These are phyloP conservation scores for Ambrosiella beaveri DNA, from an alignment of 2,329 filamentous ascomycete genomes.

Conservation along the genomic window DNA sequence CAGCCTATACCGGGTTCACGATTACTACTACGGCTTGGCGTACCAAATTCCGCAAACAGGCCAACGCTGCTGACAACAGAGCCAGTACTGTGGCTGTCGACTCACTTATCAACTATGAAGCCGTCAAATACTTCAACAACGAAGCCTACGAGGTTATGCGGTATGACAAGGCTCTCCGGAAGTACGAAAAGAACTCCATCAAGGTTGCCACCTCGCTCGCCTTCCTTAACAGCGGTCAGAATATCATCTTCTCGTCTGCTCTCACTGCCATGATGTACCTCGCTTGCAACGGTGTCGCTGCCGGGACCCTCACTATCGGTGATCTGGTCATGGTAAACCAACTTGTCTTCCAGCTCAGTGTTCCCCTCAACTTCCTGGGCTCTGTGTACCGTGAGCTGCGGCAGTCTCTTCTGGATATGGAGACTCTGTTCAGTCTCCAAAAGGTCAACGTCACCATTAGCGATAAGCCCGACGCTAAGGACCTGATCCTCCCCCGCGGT, in stretches of 20 bases:
- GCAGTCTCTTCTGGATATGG: slow-evolving; percentile 93
- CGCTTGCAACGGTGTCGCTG: slow-evolving; percentile 73
- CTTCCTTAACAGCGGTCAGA: slow-evolving; percentile 85
- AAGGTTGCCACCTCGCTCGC: slow-evolving; percentile 90
- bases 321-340: slow-evolving; percentile 99
- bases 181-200: slow-evolving; percentile 88
- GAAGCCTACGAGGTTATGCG: slow-evolving; percentile 83
- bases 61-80: slow-evolving; percentile 90
- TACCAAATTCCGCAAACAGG: slow-evolving; percentile 86
- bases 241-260: slow-evolving; percentile 88
- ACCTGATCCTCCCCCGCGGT: slow-evolving; percentile 53
- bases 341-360: slow-evolving; percentile 91
- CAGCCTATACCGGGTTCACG: slow-evolving; percentile 87
- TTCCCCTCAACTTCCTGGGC: slow-evolving; percentile 94
- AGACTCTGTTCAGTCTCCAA: slow-evolving; percentile 91
- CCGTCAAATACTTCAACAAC: slow-evolving; percentile 99
- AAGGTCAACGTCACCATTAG: slow-evolving; percentile 84
- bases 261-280: slow-evolving; percentile 98
- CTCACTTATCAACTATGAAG: slow-evolving; percentile 95
- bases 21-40: slow-evolving; percentile 94
- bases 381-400: slow-evolving; percentile 91
- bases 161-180: slow-evolving; percentile 71
- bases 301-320: slow-evolving; percentile 69
- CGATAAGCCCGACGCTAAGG: slow-evolving; percentile 57
- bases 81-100: slow-evolving; percentile 92